These are phyloP conservation scores for Gryganskiella cystojenkinii DNA, from an alignment of 192 early-diverging fungal species.

Conservation along the genomic window DNA sequence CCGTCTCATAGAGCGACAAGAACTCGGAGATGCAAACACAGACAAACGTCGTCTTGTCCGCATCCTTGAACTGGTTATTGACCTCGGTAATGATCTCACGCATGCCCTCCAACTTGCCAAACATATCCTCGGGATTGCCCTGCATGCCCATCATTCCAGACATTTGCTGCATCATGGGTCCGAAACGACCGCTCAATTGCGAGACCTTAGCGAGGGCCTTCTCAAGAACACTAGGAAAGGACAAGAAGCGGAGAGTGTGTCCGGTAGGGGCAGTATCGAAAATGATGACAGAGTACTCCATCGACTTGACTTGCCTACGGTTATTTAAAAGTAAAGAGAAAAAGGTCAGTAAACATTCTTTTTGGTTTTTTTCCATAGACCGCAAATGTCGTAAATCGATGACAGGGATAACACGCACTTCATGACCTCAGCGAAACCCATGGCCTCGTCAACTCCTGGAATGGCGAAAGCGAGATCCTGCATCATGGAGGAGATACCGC, in stretches of 20 bases:
- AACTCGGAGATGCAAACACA: conserved; percentile 99
- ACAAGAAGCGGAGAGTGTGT: conserved; percentile 98
- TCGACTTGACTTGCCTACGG: conserved; percentile 92
- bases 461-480: conserved; percentile 99
- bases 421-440: conserved; percentile 99
- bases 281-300: conserved; percentile 98
- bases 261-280: conserved; percentile 99
- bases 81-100: conserved; percentile 96
- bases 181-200: conserved; percentile 92
- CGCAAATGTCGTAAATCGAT: background rate
- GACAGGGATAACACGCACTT: no score
- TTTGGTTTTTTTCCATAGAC: background rate
- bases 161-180: conserved; percentile 98
- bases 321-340: background rate
- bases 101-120: conserved; percentile 96
- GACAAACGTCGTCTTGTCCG: conserved; percentile 99
- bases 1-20: conserved; percentile 99
- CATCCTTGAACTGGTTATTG: conserved; percentile 99
- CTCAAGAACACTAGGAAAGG: conserved; percentile 96
- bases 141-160: conserved; percentile 90
- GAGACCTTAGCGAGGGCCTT: conserved; percentile 98
- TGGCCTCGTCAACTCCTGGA: conserved; percentile 99
- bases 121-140: conserved; percentile 93
- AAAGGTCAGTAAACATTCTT: background rate
- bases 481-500: conserved; percentile 87